Evolutionary conservation across 495 filamentous ascomycete genomes (phyloP).

Genomic region (Xylaria palmicola): DNA sequence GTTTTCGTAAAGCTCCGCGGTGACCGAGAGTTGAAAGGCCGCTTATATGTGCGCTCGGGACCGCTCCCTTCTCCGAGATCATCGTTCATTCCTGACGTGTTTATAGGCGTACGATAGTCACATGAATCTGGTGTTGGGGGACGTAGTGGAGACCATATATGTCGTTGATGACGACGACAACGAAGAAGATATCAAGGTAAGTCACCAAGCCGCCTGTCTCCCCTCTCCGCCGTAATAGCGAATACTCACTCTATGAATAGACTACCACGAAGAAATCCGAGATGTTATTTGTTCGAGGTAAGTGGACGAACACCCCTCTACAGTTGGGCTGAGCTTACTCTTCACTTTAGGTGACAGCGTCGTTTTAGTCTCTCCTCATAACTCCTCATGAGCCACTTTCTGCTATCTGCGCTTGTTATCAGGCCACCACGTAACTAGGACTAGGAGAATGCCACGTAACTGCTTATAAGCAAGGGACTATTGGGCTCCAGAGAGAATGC

Average conservation of each 20-base stretch:
- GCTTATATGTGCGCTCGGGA: constrained; percentile 67
- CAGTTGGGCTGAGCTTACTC: not conserved
- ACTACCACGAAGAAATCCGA: constrained; percentile 94
- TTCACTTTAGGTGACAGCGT: constrained; percentile 77
- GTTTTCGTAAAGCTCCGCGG: constrained; percentile 97
- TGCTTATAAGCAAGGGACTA: not conserved
- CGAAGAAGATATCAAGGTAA: constrained; percentile 52
- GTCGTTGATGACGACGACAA: constrained; percentile 87
- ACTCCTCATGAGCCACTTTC: constrained; percentile 28
- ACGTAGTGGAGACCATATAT: constrained; percentile 97
- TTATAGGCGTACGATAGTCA: constrained; percentile 93
- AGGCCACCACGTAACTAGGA: not conserved
- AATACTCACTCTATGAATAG: constrained; percentile 43
- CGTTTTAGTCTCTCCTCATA: constrained; percentile 85
- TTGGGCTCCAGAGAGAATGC: not conserved
- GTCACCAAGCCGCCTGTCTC: not conserved
- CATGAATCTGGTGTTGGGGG: constrained; percentile 96
- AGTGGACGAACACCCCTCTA: constrained; percentile 22
- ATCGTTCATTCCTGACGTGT: not conserved
- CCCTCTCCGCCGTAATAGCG: not conserved
- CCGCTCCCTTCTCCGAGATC: constrained; percentile 28
- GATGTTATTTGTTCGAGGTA: constrained; percentile 99
- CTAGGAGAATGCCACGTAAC: not conserved
- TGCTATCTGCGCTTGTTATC: not conserved
- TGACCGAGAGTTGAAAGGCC: constrained; percentile 91